phyloP scores from a whole-genome alignment of 768 basidiomycete species.

The Lentinula raphanica region DNA sequence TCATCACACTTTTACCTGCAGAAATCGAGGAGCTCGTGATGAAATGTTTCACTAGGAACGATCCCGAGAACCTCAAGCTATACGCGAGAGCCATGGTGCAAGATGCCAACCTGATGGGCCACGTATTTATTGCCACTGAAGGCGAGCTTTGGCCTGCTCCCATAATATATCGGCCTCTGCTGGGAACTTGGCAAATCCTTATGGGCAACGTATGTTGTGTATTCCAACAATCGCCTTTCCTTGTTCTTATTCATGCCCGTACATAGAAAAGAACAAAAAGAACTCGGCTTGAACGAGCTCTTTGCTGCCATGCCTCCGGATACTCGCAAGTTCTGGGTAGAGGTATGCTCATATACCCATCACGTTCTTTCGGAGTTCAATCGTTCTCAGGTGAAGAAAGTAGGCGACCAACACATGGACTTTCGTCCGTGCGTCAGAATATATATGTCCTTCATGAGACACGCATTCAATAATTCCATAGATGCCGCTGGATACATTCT shows the following conservation, averaged over 20 bases:
- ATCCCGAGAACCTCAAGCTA: background rate
- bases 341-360: too few relatives aligned
- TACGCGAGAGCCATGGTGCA: background rate
- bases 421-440: background rate
- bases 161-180: background rate
- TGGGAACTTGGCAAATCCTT: background rate
- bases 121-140: background rate
- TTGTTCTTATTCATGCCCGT: background rate
- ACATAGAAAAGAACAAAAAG: background rate
- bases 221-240: background rate
- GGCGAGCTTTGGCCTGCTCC: background rate
- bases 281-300: background rate
- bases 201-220: background rate
- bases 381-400: background rate
- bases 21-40: background rate
- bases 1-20: too few relatives aligned
- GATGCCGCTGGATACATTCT: background rate
- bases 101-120: background rate
- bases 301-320: background rate
- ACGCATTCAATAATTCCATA: background rate
- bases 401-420: background rate
- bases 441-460: background rate
- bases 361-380: too few relatives aligned
- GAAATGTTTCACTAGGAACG: background rate
- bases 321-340: background rate